Evolutionary conservation across 192 early-diverging fungal genomes (phyloP), one percentile per base, ranked within the genome.

Genomic region (Podila minutissima): DNA sequence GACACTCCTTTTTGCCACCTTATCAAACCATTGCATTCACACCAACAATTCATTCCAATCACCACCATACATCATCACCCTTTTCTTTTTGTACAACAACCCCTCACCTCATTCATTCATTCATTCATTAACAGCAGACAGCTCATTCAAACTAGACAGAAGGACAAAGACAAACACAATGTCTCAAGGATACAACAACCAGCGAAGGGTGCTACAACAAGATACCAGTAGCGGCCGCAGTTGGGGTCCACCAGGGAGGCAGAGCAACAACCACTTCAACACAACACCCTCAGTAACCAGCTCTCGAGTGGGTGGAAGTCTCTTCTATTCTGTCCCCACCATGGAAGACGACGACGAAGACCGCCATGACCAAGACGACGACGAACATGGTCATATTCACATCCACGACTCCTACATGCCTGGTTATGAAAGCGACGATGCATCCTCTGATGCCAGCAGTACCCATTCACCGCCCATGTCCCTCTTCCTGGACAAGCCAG

Each of bases 391-490:
- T 26, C 59, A 61, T 29, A n/a, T 49, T 20, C 77, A 49, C 10
- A 22, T 65, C 37, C 65, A 69, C 9, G 66, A 64, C 62, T 73
- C 77, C 0, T 81, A 65, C 33, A 73, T 81, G 66, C 77, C 77
- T 0, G 62, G 60, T 57, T 81, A 81, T 65, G 77, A 81, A 20
- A 72, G 70, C 55, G 77, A 81, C 19, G 70, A 63, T 35, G 75
- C 71, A 15, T 64, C 31, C 20, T 81, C 77, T 24, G 77, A 81
- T n/a, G 69, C 67, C 4, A 81, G 77, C 37, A 55, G 53, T 9
- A 53, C 71, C 15, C 77, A 81, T 31, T 81, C 77, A 22, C 77
- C 77, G 1, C 77, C 77, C 50, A 81, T 81, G 77, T 81, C 77
- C 0, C 71, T 81, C 31, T 81, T 81, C 62, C 67, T 81, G 31